These are phyloP conservation scores for Xylaria sp. DNA, from an alignment of 495 filamentous ascomycete genomes.

Conservation along the genomic window DNA sequence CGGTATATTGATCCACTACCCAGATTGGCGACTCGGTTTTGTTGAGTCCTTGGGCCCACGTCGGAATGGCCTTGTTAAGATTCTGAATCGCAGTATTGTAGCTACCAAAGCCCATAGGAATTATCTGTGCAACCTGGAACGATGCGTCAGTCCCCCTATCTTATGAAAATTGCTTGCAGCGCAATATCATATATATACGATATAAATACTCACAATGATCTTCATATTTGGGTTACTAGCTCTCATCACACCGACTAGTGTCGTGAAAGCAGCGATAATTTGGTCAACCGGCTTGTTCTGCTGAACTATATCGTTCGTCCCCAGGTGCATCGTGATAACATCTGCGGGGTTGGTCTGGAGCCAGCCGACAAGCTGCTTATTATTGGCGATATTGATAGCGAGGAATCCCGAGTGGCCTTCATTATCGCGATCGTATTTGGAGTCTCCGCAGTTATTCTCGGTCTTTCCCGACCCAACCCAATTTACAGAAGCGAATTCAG, in stretches of 20 bases:
- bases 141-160: background rate
- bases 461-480: constrained; percentile 54
- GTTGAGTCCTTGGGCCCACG: constrained; percentile 54
- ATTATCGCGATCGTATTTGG: constrained; percentile 55
- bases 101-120: constrained; percentile 50
- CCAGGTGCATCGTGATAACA: constrained; percentile 60
- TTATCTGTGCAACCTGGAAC: constrained; percentile 59
- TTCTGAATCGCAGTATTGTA: constrained; percentile 49
- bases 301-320: constrained; percentile 60
- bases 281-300: constrained; percentile 49
- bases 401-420: constrained; percentile 63
- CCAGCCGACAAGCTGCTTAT: constrained; percentile 57
- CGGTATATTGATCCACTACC: constrained; percentile 59
- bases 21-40: constrained; percentile 57
- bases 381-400: constrained; percentile 57
- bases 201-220: constrained; percentile 53
- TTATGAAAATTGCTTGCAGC: background rate
- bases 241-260: constrained; percentile 54
- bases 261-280: constrained; percentile 56
- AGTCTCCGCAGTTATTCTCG: constrained; percentile 48
- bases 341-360: constrained; percentile 55
- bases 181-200: background rate
- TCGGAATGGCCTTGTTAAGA: constrained; percentile 56
- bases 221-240: constrained; percentile 55
- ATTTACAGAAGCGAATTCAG: constrained; percentile 50